Evolutionary conservation across 2,329 filamentous ascomycete genomes (phyloP).

Genomic region (Mycocentrospora acerina): DNA sequence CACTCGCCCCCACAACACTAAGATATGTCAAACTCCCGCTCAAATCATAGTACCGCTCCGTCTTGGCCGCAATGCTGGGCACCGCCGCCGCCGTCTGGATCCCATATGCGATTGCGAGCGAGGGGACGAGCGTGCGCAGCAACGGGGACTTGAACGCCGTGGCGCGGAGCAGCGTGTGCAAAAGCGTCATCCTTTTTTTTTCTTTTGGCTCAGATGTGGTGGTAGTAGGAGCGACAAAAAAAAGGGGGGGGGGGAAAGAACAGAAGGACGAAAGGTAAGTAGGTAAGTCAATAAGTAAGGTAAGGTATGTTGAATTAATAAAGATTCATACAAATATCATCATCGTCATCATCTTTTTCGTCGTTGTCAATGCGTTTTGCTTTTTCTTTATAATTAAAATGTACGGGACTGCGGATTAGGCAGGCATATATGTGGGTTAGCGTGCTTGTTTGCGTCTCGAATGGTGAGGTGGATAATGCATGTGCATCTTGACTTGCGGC

Average conservation of each 20-base stretch:
- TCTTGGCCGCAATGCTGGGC: constrained; percentile 61
- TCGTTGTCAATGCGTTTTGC: no score
- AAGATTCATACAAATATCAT: no score
- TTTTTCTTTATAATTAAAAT: no score
- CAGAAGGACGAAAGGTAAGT: no score
- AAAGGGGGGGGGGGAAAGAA: no score
- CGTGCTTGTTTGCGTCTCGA: no score
- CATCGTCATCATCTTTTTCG: no score
- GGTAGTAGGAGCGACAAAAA: neutral
- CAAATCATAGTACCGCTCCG: constrained; percentile 69
- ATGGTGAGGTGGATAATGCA: no score
- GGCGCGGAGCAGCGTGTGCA: constrained; percentile 56
- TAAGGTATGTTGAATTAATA: no score
- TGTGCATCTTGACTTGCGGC: constrained; percentile 19
- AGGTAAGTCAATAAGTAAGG: no score
- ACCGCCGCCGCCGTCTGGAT: constrained; percentile 64
- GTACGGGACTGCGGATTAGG: no score
- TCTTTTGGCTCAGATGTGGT: neutral
- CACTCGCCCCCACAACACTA: constrained; percentile 61
- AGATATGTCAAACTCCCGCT: constrained; percentile 68
- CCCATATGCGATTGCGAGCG: constrained; percentile 62
- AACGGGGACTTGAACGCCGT: constrained; percentile 65
- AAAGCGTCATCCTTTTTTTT: constrained; percentile 28
- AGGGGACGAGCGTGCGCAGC: constrained; percentile 63
- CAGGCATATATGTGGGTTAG: no score